These are phyloP conservation scores for Phaeosphaeria sp. DNA, from an alignment of 2,329 filamentous ascomycete genomes.

Conservation along the genomic window DNA sequence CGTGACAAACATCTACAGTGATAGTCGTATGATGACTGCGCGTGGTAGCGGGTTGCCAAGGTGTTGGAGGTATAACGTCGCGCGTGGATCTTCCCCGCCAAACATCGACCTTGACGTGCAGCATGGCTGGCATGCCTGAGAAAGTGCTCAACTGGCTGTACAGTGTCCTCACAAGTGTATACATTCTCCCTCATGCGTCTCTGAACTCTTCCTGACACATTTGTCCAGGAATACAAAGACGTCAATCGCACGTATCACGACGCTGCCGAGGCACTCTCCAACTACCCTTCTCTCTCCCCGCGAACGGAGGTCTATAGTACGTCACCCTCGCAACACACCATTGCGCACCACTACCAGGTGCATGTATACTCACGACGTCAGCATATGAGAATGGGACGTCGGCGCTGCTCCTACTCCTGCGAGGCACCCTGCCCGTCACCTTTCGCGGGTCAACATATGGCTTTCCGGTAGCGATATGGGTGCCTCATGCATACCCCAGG, in stretches of 20 bases:
- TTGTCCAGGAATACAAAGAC: conserved; percentile 82
- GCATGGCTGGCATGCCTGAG: conserved; percentile 76
- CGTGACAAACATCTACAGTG: too few relatives aligned
- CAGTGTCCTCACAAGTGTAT: conserved; percentile 73
- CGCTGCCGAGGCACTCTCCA: conserved; percentile 79
- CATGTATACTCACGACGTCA: conserved; percentile 50
- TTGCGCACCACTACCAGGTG: not conserved
- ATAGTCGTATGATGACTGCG: not conserved
- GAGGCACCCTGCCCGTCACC: conserved; percentile 86
- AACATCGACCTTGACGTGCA: conserved; percentile 26
- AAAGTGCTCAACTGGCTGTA: conserved; percentile 95
- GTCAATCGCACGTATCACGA: conserved; percentile 93
- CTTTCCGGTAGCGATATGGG: conserved; percentile 91
- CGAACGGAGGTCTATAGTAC: conserved; percentile 95
- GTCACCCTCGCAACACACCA: conserved; percentile 32
- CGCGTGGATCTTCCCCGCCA: conserved; percentile 35
- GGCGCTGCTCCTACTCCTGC: conserved; percentile 83
- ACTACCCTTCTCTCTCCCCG: conserved; percentile 80
- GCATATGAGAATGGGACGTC: conserved; percentile 89
- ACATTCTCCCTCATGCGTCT: too few relatives aligned
- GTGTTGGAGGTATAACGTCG: conserved; percentile 9
- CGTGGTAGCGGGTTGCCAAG: conserved; percentile 24
- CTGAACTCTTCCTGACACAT: conserved; percentile 1
- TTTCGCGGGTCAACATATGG: conserved; percentile 90
- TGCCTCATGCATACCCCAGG: conserved; percentile 87